Evolutionary conservation across 2,329 filamentous ascomycete genomes (phyloP).

Genomic region (Phyllosticta citribraziliensis): DNA sequence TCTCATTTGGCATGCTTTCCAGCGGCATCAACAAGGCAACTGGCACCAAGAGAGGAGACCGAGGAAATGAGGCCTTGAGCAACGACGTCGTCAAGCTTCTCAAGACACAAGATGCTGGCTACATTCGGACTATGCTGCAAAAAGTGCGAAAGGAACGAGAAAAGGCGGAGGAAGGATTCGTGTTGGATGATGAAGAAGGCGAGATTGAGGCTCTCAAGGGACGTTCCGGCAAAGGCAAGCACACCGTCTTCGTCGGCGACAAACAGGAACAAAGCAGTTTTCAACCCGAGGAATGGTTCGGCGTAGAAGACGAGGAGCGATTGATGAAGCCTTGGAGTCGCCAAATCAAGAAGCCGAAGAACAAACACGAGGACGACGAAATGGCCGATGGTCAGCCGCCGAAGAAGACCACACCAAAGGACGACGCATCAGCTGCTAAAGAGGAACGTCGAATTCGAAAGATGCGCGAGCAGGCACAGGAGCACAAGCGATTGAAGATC

Average conservation of each 20-base stretch:
- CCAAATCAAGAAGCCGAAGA: constrained; percentile 18
- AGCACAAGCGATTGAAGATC: constrained; percentile 40
- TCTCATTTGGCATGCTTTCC: constrained; percentile 55
- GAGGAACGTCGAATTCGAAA: constrained; percentile 27
- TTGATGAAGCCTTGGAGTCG: constrained; percentile 15
- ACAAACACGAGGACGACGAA: constrained; percentile 14
- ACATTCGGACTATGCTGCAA: constrained; percentile 49
- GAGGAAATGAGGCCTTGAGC: constrained; percentile 38
- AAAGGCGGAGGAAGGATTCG: constrained; percentile 33
- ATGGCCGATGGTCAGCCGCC: constrained; percentile 19
- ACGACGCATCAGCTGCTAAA: constrained; percentile 13
- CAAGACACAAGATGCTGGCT: constrained; percentile 56
- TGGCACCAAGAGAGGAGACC: constrained; percentile 31
- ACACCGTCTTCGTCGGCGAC: constrained; percentile 32
- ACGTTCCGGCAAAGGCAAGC: constrained; percentile 15
- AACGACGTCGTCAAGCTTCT: constrained; percentile 52
- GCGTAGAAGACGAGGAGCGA: constrained; percentile 18
- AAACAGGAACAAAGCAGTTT: constrained; percentile 33
- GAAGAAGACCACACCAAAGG: constrained; percentile 12
- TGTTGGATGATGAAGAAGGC: constrained; percentile 32
- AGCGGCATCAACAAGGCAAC: constrained; percentile 36
- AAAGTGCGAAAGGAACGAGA: constrained; percentile 44
- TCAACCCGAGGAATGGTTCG: constrained; percentile 31
- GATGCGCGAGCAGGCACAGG: constrained; percentile 39
- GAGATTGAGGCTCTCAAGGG: constrained; percentile 31